Conservation (phyloP, 306 rosid species). For the Acacia confusa region DNA sequence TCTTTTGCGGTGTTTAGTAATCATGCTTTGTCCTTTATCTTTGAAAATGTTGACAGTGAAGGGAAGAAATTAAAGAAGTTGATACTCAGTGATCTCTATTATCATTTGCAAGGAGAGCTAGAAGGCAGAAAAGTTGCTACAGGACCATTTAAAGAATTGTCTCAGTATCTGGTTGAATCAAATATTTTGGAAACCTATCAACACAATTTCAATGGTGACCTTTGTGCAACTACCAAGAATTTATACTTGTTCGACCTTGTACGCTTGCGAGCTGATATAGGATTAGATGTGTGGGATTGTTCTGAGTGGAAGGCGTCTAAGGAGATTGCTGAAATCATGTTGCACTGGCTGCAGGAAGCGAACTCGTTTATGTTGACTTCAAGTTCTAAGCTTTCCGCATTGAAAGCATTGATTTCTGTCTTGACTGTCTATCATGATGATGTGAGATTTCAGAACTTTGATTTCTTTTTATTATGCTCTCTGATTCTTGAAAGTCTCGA, state of each 20-base stretch:
- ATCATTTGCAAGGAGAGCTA: constrained; percentile 92
- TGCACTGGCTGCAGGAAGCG: constrained; percentile 63
- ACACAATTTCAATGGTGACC: constrained; percentile 53
- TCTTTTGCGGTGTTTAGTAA: constrained; percentile 7
- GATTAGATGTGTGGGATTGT: constrained; percentile 77
- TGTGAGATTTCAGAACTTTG: constrained; percentile 56
- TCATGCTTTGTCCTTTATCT: constrained; percentile 18
- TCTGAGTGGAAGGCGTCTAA: constrained; percentile 75
- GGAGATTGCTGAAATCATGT: constrained; percentile 70
- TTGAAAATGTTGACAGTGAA: constrained; percentile 56
- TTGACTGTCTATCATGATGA: constrained; percentile 59
- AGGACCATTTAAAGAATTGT: constrained; percentile 86
- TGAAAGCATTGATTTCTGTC: constrained; percentile 60
- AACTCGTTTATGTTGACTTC: constrained; percentile 64
- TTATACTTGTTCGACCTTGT: constrained; percentile 62
- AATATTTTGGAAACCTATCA: constrained; percentile 53
- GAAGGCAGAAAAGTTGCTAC: constrained; percentile 80
- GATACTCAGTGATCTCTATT: constrained; percentile 85
- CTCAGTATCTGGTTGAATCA: constrained; percentile 61
- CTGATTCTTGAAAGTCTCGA: background rate
- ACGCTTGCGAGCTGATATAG: constrained; percentile 68
- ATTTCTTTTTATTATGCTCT: constrained; percentile 25
- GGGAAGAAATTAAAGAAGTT: constrained; percentile 68
- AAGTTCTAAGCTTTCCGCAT: constrained; percentile 73
- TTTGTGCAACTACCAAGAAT: constrained; percentile 47